phyloP scores from a whole-genome alignment of 73 alveolate genomes.

The Paramecium sonneborni region DNA sequence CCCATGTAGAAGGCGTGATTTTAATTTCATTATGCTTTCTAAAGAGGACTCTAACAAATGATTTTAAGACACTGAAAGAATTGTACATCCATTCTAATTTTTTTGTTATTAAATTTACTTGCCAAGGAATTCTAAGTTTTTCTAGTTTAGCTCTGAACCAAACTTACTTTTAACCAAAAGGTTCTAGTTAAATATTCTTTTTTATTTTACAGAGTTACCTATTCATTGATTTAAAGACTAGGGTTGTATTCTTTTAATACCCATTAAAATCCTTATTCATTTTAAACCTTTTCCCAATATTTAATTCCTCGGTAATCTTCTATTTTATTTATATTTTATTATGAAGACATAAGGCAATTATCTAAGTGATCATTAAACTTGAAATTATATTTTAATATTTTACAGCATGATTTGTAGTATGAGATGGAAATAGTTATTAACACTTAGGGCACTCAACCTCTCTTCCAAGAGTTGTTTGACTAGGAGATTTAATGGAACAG shows the following conservation, averaged over 20 bases:
- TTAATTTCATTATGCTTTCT: conserved; percentile 1
- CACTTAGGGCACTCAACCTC: conserved; percentile 43
- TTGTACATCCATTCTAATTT: conserved; percentile 21
- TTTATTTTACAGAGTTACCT: not conserved
- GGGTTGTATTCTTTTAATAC: conserved; percentile 35
- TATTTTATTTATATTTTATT: not conserved
- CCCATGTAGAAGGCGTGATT: conserved; percentile 58
- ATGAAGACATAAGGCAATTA: conserved; percentile 17
- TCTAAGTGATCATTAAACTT: conserved; percentile 44
- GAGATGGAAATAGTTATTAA: not conserved
- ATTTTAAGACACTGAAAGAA: conserved; percentile 29
- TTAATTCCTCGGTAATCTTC: conserved; percentile 31
- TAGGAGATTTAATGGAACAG: not conserved
- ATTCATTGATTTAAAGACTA: not conserved
- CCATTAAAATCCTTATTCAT: conserved; percentile 1
- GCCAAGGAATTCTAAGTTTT: conserved; percentile 72
- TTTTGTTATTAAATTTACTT: not conserved
- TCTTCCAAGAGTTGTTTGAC: conserved; percentile 33
- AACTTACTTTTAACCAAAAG: conserved; percentile 57
- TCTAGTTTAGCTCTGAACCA: conserved; percentile 70
- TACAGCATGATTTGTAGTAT: conserved; percentile 19
- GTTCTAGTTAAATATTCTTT: conserved; percentile 34
- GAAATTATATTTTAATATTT: not conserved
- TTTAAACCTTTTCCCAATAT: conserved; percentile 54
- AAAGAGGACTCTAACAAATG: conserved; percentile 56